Evolutionary conservation across 2,329 filamentous ascomycete species (phyloP).

Genomic region (Botryosphaeria agaves): DNA sequence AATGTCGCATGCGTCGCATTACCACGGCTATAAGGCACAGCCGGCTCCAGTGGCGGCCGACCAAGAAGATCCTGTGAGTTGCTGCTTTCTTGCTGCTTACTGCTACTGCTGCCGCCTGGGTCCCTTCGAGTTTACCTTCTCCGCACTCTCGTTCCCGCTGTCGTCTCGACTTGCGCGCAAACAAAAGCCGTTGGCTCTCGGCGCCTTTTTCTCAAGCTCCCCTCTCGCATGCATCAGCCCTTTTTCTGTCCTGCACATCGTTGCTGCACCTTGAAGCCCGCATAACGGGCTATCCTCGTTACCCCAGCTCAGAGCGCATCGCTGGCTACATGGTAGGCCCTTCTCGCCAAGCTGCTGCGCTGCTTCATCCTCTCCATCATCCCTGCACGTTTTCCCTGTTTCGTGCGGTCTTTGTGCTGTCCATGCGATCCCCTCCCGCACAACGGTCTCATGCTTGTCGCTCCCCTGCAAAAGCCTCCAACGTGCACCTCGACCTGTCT

Average conservation of each 20-base stretch:
- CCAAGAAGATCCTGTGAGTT: slow-evolving; percentile 3
- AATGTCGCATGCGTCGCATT: not conserved
- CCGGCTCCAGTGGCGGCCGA: slow-evolving; percentile 4
- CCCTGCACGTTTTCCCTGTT: not conserved
- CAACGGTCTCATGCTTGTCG: not conserved
- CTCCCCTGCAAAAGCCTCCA: not conserved
- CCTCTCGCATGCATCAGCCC: slow-evolving; percentile 3
- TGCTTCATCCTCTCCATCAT: not conserved
- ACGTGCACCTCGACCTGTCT: not conserved
- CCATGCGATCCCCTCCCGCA: not conserved
- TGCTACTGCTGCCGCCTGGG: not conserved
- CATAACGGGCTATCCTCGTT: slow-evolving; percentile 2
- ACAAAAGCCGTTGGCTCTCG: not conserved
- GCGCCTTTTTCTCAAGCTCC: not conserved
- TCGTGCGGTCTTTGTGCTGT: not conserved
- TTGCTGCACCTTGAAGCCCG: slow-evolving; percentile 1
- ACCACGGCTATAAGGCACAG: slow-evolving; percentile 3
- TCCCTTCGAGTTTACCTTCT: slow-evolving; percentile 1
- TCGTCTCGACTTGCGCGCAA: too few species aligned
- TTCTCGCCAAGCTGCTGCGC: not conserved
- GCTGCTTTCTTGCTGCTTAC: not conserved
- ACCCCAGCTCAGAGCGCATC: slow-evolving; percentile 1
- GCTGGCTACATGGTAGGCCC: slow-evolving; percentile 3
- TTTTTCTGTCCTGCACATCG: slow-evolving; percentile 1
- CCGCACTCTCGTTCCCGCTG: too few species aligned